Base-by-base conservation (phyloP, 805 yeast genomes). In the Candida corydali region DNA sequence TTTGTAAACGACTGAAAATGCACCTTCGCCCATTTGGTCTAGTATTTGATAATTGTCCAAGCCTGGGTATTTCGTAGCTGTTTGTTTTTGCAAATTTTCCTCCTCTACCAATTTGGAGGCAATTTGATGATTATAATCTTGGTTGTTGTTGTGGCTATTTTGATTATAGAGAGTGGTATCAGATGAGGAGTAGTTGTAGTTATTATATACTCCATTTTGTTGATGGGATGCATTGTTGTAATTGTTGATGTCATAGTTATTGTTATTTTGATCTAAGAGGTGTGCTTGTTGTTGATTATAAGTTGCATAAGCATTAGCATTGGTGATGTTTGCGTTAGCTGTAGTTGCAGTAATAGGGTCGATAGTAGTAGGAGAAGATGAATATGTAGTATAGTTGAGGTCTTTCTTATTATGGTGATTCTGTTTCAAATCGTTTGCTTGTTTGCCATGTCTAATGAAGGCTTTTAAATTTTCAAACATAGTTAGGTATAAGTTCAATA, bases 11-110 rank as follows among this genome's bases (percentile, higher is more conserved):
- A 76, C 72, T 3, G 89, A 82, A 46, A 85, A 85, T 0, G 94
- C 89, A 17, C 94, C 94, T 55, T 85, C 93, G 7, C 94, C 94
- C 43, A 85, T 72, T 33, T 70, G 68, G 17, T 69, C 73, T 36
- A 63, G 39, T 19, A 76, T 57, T 31, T 63, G 53, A 51, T 76
- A 76, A 40, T 63, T 54, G 12, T 67, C 63, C 37, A 68, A 53
- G 34, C 55, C 54, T 3, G 72, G 70, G 29, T 61, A 67, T 36
- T 53, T 50, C 15, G 42, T 39, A n/a, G 43, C 36, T 24, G 45
- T 47, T 37, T 41, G 51, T 47, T 49, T 22, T 39, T 56, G 55
- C 23, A 49, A 9, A 6, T 50, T 49, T 42, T 62, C 69, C 45
- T 63, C 61, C 39, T 61, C 65, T 11, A 63, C 70, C 24, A 63